Percentiles rank a stretch among this genome's conserved stretches.
These are phyloP conservation scores for Collybia nuda DNA, from an alignment of 768 basidiomycete species.

Conservation along the genomic window DNA sequence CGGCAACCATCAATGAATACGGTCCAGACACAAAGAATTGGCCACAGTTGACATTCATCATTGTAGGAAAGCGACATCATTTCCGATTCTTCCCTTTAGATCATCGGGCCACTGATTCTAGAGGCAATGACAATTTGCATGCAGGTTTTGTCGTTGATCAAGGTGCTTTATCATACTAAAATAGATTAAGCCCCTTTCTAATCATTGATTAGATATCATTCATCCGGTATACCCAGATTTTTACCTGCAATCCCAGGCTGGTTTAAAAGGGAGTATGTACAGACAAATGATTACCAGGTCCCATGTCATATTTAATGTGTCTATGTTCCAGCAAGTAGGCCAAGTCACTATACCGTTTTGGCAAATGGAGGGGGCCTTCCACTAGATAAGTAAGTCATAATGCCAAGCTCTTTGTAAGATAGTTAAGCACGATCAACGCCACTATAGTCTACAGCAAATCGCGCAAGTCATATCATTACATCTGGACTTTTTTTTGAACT, in stretches of 20 bases:
- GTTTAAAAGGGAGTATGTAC: conserved; percentile 48
- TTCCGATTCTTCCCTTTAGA: conserved; percentile 54
- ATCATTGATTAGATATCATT: conserved; percentile 43
- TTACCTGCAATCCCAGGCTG: conserved; percentile 59
- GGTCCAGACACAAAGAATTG: conserved; percentile 34
- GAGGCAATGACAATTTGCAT: conserved; percentile 52
- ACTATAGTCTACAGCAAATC: conserved; percentile 41
- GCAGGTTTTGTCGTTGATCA: conserved; percentile 63
- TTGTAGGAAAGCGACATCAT: conserved; percentile 59
- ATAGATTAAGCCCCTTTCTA: neutral
- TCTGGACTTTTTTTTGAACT: neutral
- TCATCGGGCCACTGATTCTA: conserved; percentile 38
- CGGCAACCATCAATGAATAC: conserved; percentile 28
- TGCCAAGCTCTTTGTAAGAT: conserved; percentile 8
- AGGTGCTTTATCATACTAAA: conserved; percentile 8
- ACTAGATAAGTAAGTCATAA: conserved; percentile 17
- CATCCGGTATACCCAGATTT: conserved; percentile 61
- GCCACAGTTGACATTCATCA: conserved; percentile 52
- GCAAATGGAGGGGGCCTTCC: conserved; percentile 28
- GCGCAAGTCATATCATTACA: conserved; percentile 45
- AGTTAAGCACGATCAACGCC: neutral
- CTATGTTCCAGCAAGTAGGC: conserved; percentile 44
- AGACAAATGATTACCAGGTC: neutral
- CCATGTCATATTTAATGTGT: neutral
- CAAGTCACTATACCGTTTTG: conserved; percentile 58